Base-by-base conservation (phyloP, 495 filamentous ascomycete genomes). In the Hypoxylon rickii region DNA sequence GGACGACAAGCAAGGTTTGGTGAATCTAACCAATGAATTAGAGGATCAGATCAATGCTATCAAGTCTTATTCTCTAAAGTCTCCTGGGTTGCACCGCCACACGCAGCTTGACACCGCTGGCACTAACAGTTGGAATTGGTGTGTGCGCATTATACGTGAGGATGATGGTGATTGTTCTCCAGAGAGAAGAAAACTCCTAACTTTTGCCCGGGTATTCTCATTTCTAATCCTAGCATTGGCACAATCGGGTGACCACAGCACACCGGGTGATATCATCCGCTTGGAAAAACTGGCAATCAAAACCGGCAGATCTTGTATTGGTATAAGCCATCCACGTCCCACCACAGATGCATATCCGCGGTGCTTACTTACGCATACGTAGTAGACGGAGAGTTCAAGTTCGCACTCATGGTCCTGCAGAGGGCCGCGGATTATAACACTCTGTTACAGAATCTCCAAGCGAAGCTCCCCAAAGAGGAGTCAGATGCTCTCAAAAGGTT, bases 151-250 rank as follows among this genome's bases (percentile, higher is more conserved):
- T 19, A 67, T 63, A 41, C 71, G 76, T 33, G 65, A 67, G 12
- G 44, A 46, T 21, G 51, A 29, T 18, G 22, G 41, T 10, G 45
- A 56, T 42, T 42, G 31, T 24, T 52, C 47, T 21, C 43, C 47
- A 34, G 16, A 39, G 40, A 58, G 39, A 44, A 36, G 41, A 22
- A 56, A 36, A 42, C 45, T 79, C 51, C 60, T 71, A 18, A 49
- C 67, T 6, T 43, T 66, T 70, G 79, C 82, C 3, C 84, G 86
- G 43, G 78, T 84, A 22, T 81, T 94, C 47, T 85, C 88, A 2
- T 91, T 88, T 58, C 72, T 84, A 19, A 73, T 96, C 53, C 70
- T 96, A 32, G 87, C 85, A 21, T 69, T 79, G 33, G 85, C 84
- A 19, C 78, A 83, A 57, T 71, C 70, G 39, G 67, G 56, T 31